Conservation (phyloP, 495 filamentous ascomycete species). For the Aspergillus affinis region DNA sequence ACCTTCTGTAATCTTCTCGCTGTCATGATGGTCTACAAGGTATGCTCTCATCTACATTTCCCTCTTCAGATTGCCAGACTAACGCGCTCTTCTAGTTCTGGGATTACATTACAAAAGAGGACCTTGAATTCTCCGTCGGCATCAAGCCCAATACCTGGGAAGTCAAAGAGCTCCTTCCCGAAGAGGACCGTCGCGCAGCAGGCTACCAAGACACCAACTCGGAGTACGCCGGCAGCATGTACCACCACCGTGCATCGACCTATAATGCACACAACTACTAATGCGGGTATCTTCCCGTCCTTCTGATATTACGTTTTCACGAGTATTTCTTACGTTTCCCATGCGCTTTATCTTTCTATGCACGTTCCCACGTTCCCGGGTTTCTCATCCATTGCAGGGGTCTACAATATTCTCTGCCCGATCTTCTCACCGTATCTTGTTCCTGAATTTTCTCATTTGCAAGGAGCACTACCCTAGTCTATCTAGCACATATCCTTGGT, state of each 20-base stretch:
- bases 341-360: too few relatives aligned
- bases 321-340: background rate
- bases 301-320: background rate
- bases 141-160: slow-evolving; percentile 97
- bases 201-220: slow-evolving; percentile 68
- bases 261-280: slow-evolving; percentile 39
- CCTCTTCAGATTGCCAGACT: slow-evolving; percentile 11
- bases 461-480: too few relatives aligned
- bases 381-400: too few relatives aligned
- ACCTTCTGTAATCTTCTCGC: slow-evolving; percentile 90
- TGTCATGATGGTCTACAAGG: slow-evolving; percentile 99
- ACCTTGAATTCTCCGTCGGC: slow-evolving; percentile 96
- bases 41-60: slow-evolving; percentile 35
- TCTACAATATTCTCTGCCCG: too few relatives aligned
- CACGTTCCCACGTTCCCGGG: too few relatives aligned
- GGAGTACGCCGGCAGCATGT: slow-evolving; percentile 60
- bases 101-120: slow-evolving; percentile 98
- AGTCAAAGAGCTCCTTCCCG: slow-evolving; percentile 89
- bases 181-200: slow-evolving; percentile 79
- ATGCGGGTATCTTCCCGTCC: background rate
- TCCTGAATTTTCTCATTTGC: too few relatives aligned
- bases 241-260: slow-evolving; percentile 49
- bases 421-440: too few relatives aligned
- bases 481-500: too few relatives aligned
- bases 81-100: slow-evolving; percentile 67